Evolutionary conservation across 139 green algal species (phyloP), one percentile per base, ranked within the genome.

Genomic region (Monoraphidium neglectum): DNA sequence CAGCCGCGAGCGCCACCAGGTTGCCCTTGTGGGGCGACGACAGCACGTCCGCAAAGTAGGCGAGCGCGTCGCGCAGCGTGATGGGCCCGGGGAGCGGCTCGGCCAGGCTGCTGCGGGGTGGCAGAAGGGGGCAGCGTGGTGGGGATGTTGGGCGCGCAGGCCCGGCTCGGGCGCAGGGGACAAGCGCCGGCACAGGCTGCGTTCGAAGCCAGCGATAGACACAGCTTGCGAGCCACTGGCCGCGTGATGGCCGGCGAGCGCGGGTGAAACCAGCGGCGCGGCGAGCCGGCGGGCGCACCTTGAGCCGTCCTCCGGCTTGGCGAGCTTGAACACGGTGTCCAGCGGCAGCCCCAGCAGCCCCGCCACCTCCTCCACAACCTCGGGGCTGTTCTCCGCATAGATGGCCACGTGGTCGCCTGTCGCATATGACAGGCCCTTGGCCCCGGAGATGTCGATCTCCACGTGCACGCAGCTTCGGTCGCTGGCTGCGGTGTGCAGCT

Each of bases 351-450:
- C 88, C 62, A 98, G 82, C 12, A 87, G 56, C 2, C 56, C n/a
- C 5, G 92, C 92, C 1, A 88, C 89, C 40, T 81, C 68, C 28
- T 86, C 63, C 23, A 98, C 93, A 2, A 95, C 77, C 0, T 87
- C 82, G 0, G 63, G 30, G 3, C 56, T 67, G 87, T 99, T 99
- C 32, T 91, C 79, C 0, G 92, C 80, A 67, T 91, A 90, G 16
- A 99, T 74, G 23, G 86, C 96, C 61, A 99, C 87, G 77, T 99
- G 96, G 82, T 99, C 96, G 0, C 95, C 95, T 5, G 85, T 61
- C 60, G 75, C 68, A 15, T 87, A 87, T 26, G n/a, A 53, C 18
- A 81, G 43, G 15, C 61, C 28, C 71, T 66, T 13, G 12, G 71
- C 82, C 10, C 75, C 77, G 16, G 60, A 67, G 1, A 94, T 84